These are phyloP conservation scores for Carex myosuroides DNA, from an alignment of 176 grass and related monocot genomes.

Conservation along the genomic window DNA sequence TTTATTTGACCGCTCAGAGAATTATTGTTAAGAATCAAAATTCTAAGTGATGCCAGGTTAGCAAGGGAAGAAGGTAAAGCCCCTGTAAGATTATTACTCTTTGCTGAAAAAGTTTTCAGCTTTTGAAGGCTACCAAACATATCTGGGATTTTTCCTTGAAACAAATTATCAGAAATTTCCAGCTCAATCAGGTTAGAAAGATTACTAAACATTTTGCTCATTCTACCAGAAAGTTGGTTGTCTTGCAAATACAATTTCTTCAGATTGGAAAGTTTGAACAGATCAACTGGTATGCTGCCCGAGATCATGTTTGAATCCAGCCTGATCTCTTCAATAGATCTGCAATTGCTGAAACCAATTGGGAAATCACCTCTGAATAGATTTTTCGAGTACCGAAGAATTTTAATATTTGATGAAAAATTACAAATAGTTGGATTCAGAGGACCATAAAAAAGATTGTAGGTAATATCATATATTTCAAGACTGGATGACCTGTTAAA, in stretches of 20 bases:
- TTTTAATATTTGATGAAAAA: neutral
- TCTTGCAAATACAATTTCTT: constrained; percentile 28
- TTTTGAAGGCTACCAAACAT: constrained; percentile 26
- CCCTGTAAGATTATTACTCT: constrained; percentile 34
- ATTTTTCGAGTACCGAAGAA: constrained; percentile 41
- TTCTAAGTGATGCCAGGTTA: constrained; percentile 25
- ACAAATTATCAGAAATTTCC: constrained; percentile 59
- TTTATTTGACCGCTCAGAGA: constrained; percentile 32
- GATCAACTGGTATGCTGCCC: constrained; percentile 32
- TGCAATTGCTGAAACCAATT: constrained; percentile 33
- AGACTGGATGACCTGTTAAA: constrained; percentile 19
- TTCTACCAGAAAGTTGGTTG: constrained; percentile 33
- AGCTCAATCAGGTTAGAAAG: constrained; percentile 38
- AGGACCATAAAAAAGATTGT: constrained; percentile 24
- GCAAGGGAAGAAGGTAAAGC: constrained; percentile 36
- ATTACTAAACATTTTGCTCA: constrained; percentile 31
- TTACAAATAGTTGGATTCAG: constrained; percentile 23
- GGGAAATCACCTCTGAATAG: constrained; percentile 33
- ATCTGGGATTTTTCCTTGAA: constrained; percentile 35
- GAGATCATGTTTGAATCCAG: constrained; percentile 45
- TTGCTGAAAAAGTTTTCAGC: constrained; percentile 34
- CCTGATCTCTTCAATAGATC: constrained; percentile 32
- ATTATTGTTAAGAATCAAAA: constrained; percentile 54
- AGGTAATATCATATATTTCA: constrained; percentile 23
- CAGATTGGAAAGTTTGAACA: constrained; percentile 34